Base-by-base conservation (phyloP, 768 basidiomycete genomes). In the Rhodosporidiobolus sp. region DNA sequence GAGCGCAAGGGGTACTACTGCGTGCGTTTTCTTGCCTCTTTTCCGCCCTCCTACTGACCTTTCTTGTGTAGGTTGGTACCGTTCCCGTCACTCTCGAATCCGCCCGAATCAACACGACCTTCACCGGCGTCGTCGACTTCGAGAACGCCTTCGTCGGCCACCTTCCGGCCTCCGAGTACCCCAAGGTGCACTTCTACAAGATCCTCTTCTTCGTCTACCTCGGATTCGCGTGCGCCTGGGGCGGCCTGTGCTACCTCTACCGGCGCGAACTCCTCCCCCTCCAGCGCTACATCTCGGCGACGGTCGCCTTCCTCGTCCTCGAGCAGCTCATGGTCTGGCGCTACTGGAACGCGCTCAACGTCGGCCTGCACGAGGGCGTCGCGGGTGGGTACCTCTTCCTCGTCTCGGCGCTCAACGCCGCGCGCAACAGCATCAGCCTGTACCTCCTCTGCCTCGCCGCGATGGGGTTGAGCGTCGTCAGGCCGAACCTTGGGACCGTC, bases 351-450 rank as follows among this genome's bases (percentile, higher is more conserved):
- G 97, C 93, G 80, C 87, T 97, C 74, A 98, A 98, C 80, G 79
- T 80, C 35, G 78, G 81, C 64, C 82, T 82, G 9, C 90, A 88
- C 26, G 88, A 84, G 76, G 86, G 87, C 53, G 84, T 87, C 6
- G 84, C 90, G 32, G 88, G 93, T 0, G 86, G 89, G n/a, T 95
- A 98, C 83, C 88, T 99, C 55, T 90, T 97, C 69, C 90, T 98
- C 73, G 93, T 95, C 52, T 90, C 94, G n/a, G 91, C 94, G 70
- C 83, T 98, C 55, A 94, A 97, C 78, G 95, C 96, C 16, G 94
- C 90, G 11, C 84, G 96, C 57, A 98, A 98, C 78, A 90, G 73
- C 50, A 61, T 78, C 34, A 94, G 92, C 3, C 94, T 98, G 83
- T 97, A 98, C 83, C 87, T 98, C 85, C 85, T 99, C 30, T 84